Evolutionary conservation across 73 alveolate genomes (phyloP), one percentile per base, ranked within the genome.

Genomic region (Durusdinium trenchii): DNA sequence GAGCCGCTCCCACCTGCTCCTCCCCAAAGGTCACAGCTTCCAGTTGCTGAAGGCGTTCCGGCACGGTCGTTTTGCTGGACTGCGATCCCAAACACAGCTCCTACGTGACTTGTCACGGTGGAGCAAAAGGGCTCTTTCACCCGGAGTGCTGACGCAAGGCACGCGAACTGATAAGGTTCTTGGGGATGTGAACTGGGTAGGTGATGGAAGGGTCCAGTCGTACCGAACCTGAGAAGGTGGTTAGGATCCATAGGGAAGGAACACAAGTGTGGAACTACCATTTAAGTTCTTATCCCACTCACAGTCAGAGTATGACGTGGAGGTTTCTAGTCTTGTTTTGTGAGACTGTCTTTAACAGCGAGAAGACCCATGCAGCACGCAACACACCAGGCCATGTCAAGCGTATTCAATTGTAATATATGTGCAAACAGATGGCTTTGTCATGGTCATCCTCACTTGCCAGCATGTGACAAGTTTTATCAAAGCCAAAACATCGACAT

Each of bases 31-130:
- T 81, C 43, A 81, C 51, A 32, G 30, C 2, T 64, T 81, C 91
- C 91, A 81, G 64, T 36, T 81, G 43, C 6, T 64, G 91, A 16
- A 81, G 18, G 91, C 91, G 91, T 64, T 81, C 67, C 5, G 91
- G 91, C 28, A 47, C 32, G 28, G 91, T 32, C 14, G 67, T 64
- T 32, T 60, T 20, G 26, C 43, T 46, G 47, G 28, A 48, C 0
- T 48, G 32, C n/a, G n/a, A n/a, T 16, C 91, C 91, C 42, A 81
- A 47, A 64, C 91, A 81, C 3, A 45, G 28, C 69, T 81, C 71
- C 48, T 47, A 47, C 32, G 45, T 30, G 64, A 47, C 20, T 10
- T 5, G 46, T 18, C 45, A 0, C 18, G 64, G 62, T 3, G 62
- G 67, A 36, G 45, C 67, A 12, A 47, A 42, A 51, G 43, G 62